A percentile compares a stretch with the other conserved stretches of the same genome.
phyloP scores from a whole-genome alignment of 2,329 filamentous ascomycete genomes.

The Colletotrichum sp. region DNA sequence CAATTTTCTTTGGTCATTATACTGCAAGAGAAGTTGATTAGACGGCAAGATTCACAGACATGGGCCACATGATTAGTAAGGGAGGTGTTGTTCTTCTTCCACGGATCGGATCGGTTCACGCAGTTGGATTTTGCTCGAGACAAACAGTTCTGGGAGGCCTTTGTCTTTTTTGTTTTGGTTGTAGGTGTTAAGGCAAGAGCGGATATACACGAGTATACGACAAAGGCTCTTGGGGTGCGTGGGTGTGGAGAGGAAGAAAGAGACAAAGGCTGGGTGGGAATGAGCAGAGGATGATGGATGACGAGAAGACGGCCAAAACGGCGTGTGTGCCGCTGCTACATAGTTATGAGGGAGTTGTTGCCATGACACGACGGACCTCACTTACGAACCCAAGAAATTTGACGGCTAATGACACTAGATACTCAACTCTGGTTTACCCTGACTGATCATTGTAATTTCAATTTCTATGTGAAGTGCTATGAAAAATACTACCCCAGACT shows the following conservation, averaged over 20 bases:
- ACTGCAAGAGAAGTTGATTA: neutral
- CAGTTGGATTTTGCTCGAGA: neutral
- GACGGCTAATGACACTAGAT: constrained; percentile 20
- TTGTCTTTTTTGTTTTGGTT: neutral
- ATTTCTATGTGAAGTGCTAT: neutral
- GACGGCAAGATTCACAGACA: constrained; percentile 3
- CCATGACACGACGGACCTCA: constrained; percentile 9
- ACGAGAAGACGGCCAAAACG: neutral
- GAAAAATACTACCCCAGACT: neutral
- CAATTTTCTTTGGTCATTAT: constrained; percentile 14
- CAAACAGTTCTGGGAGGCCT: constrained; percentile 1
- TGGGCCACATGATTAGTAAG: neutral
- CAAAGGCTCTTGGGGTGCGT: neutral
- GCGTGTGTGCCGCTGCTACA: neutral
- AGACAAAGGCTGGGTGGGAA: neutral
- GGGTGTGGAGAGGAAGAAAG: neutral
- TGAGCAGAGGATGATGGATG: neutral
- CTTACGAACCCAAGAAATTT: constrained; percentile 18
- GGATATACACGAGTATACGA: neutral
- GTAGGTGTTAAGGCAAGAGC: neutral
- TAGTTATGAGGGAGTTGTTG: constrained; percentile 10
- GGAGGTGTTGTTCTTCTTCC: neutral
- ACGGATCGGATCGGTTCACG: neutral
- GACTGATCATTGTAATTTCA: neutral
- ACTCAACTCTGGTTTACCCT: neutral